Evolutionary conservation across 495 filamentous ascomycete species (phyloP).

Genomic region (Eremomyces bilateralis): DNA sequence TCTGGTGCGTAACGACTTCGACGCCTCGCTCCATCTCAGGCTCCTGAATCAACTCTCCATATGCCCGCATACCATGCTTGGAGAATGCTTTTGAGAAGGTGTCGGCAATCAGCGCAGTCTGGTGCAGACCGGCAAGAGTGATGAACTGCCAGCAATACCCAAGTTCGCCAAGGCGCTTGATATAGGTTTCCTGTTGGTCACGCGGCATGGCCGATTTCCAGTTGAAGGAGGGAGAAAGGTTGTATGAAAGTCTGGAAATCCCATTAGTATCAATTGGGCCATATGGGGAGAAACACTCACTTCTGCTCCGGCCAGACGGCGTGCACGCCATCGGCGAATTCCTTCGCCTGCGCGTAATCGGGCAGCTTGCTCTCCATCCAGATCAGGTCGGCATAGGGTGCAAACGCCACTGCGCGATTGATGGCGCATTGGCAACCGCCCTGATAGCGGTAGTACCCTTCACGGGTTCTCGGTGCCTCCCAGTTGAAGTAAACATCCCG

Average conservation of each 20-base stretch:
- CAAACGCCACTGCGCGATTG: slow-evolving; percentile 79
- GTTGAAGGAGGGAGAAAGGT: slow-evolving; percentile 96
- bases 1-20: slow-evolving; percentile 96
- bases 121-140: slow-evolving; percentile 93
- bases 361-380: slow-evolving; percentile 99
- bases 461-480: slow-evolving; percentile 73
- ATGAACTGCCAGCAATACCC: slow-evolving; percentile 99
- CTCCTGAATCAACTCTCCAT: slow-evolving; percentile 91
- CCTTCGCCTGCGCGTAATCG: slow-evolving; percentile 76
- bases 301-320: slow-evolving; percentile 92
- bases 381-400: slow-evolving; percentile 83
- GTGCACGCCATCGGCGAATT: slow-evolving; percentile 88
- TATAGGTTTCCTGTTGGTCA: slow-evolving; percentile 91
- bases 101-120: slow-evolving; percentile 74
- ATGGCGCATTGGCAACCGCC: slow-evolving; percentile 84
- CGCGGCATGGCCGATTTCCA: slow-evolving; percentile 95
- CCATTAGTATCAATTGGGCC: not conserved
- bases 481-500: slow-evolving; percentile 78
- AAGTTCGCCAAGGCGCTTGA: slow-evolving; percentile 61
- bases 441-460: slow-evolving; percentile 82
- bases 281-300: slow-evolving; percentile 27
- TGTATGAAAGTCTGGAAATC: slow-evolving; percentile 58
- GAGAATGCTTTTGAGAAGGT: slow-evolving; percentile 69
- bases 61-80: slow-evolving; percentile 77
- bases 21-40: slow-evolving; percentile 80